Evolutionary conservation across 352 stramenopile species (phyloP).

Genomic region (Blastocystis sp.): DNA sequence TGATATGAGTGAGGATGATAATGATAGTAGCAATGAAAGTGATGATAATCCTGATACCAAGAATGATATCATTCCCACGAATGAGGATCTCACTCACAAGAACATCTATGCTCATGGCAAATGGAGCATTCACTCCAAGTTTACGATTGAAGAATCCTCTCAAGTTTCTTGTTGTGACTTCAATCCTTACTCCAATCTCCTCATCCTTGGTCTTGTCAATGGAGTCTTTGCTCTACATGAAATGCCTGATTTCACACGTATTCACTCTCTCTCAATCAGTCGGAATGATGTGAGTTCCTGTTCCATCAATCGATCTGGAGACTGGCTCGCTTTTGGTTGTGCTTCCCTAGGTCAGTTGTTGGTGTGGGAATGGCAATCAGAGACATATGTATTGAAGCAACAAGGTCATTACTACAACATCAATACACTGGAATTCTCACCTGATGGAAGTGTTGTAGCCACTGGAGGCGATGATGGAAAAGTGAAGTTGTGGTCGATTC

Average conservation of each 20-base stretch:
- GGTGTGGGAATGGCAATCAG: conserved; percentile 97
- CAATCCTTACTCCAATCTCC: conserved; percentile 75
- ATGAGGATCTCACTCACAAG: no score
- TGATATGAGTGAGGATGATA: conserved; percentile 23
- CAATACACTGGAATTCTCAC: conserved; percentile 89
- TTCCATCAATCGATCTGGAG: conserved; percentile 85
- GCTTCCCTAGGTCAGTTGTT: conserved; percentile 92
- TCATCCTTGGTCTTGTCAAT: conserved; percentile 89
- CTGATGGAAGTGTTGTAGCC: conserved; percentile 86
- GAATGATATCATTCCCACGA: background rate
- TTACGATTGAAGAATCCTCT: conserved; percentile 70
- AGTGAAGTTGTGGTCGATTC: conserved; percentile 94
- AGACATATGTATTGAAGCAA: conserved; percentile 99
- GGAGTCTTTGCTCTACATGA: conserved; percentile 96
- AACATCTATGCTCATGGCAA: conserved; percentile 68
- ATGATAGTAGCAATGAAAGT: conserved; percentile 47
- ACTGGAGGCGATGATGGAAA: conserved; percentile 96
- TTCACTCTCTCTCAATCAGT: conserved; percentile 79
- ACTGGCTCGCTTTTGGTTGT: conserved; percentile 95
- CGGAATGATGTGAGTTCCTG: conserved; percentile 82
- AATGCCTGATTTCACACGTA: conserved; percentile 84
- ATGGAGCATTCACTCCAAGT: conserved; percentile 77
- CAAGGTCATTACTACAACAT: conserved; percentile 96
- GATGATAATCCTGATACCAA: conserved; percentile 66
- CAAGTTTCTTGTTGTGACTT: conserved; percentile 73